Conservation (phyloP, 179 eudicot genomes). For the Patellifolia procumbens region DNA sequence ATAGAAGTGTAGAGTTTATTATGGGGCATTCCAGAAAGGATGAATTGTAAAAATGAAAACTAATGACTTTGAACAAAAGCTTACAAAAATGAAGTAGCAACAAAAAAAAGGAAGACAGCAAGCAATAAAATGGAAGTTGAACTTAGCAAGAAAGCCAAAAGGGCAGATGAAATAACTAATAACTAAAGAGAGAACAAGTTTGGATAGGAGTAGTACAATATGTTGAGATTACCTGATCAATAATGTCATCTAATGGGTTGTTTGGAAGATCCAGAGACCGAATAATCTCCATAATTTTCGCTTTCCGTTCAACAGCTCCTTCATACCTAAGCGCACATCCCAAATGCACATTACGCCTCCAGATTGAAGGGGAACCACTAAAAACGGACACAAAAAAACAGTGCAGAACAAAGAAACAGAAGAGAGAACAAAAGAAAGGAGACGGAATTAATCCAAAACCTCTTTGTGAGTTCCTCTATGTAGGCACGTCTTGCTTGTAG, state of each 20-base stretch:
- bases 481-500: slow-evolving; percentile 70
- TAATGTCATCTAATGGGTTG: slow-evolving; percentile 96
- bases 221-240: slow-evolving; percentile 72
- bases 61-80: too few relatives aligned
- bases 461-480: slow-evolving; percentile 69
- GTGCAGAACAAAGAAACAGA: background rate
- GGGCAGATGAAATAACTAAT: background rate
- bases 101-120: too few relatives aligned
- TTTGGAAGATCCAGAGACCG: slow-evolving; percentile 94
- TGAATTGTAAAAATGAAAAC: too few relatives aligned
- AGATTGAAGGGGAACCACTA: background rate
- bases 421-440: background rate
- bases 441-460: slow-evolving; percentile 39
- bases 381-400: background rate
- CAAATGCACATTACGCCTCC: slow-evolving; percentile 6
- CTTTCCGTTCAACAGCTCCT: slow-evolving; percentile 76
- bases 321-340: slow-evolving; percentile 62
- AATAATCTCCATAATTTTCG: slow-evolving; percentile 70
- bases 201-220: slow-evolving; percentile 7
- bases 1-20: too few relatives aligned
- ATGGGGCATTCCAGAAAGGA: too few relatives aligned
- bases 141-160: background rate
- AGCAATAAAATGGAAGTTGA: background rate
- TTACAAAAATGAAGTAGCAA: too few relatives aligned
- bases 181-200: background rate